Evolutionary conservation across 345 rosid genomes (phyloP), one percentile per base, ranked within the genome.

Genomic region (Erodium maritimum): DNA sequence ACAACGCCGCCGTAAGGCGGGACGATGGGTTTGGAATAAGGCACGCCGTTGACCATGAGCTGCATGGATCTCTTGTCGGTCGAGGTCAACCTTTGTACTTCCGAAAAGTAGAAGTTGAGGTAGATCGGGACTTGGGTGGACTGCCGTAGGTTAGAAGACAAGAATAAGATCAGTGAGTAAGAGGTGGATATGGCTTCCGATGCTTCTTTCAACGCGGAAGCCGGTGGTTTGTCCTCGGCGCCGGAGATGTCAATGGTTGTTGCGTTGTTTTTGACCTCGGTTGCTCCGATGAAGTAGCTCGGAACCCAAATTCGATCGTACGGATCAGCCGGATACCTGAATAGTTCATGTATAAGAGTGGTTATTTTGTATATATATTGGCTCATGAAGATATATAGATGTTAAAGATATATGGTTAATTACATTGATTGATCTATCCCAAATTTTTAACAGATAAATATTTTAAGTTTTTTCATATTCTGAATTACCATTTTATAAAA

Each of bases 251-350:
- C 56, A 21, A 71, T 62, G 0, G 52, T 17, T 2, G 5, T 5
- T 17, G 54, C 64, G 20, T 71, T 14, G 10, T 45, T 59, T 23
- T 54, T 14, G 6, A 55, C 58, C 1, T 23, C 37, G 11, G 5
- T 56, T 37, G 60, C 19, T 3, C 54, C 57, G 9, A 56, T 11
- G 14, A 37, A 5, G 14, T 37, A 34, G 0, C 14, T 24, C 17
- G 60, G 58, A 19, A 10, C n/a, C 67, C 72, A 68, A 46, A 65
- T 50, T 37, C 76, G 61, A 56, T 65, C 76, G 21, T 72, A 65
- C n/a, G 19, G 19, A 55, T 72, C 70, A 3, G 9, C 21, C 2
- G 69, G 66, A 54, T 60, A 60, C 67, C 67, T 64, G 59, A 53
- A 2, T 2, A 53, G 18, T 21, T 53, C 23, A 53, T 2, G 14